phyloP scores from a whole-genome alignment of 768 basidiomycete genomes.

The Kwoniella newhampshirensis region DNA sequence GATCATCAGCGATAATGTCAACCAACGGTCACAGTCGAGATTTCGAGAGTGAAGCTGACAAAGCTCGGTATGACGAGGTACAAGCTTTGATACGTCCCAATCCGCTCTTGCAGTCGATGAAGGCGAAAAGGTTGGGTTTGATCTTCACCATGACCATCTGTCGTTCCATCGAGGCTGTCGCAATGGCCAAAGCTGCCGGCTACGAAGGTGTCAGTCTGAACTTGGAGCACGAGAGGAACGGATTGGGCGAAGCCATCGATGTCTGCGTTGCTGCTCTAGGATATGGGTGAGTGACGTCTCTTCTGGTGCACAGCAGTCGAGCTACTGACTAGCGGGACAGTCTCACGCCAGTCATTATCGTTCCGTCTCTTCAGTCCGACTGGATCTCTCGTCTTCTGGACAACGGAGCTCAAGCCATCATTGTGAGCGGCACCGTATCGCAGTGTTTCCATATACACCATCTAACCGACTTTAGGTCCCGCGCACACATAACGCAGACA shows the following conservation, averaged over 20 bases:
- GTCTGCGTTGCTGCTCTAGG: slow-evolving; percentile 2
- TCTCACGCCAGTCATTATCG: slow-evolving; percentile 5
- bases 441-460: not conserved
- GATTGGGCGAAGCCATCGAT: slow-evolving; percentile 8
- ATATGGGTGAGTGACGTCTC: slow-evolving; percentile 8
- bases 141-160: slow-evolving; percentile 10
- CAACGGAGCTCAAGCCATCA: slow-evolving; percentile 20
- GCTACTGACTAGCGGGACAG: not conserved
- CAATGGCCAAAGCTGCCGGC: slow-evolving; percentile 15
- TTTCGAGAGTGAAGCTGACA: too few relatives aligned
- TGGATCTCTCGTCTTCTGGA: slow-evolving; percentile 21
- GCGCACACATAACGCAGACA: slow-evolving; percentile 1
- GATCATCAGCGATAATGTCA: too few relatives aligned
- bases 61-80: too few relatives aligned
- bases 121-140: slow-evolving; percentile 3
- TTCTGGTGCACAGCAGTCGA: not conserved
- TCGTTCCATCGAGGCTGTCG: not conserved
- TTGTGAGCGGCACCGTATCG: slow-evolving; percentile 3
- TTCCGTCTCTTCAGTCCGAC: slow-evolving; percentile 10
- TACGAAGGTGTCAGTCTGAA: slow-evolving; percentile 21
- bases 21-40: too few relatives aligned
- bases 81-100: slow-evolving; percentile 9
- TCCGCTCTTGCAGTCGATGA: slow-evolving; percentile 13
- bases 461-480: slow-evolving; percentile 10
- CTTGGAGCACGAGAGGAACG: slow-evolving; percentile 21